Evolutionary conservation across 2,329 filamentous ascomycete species (phyloP).

Genomic region (Ophiocordyceps sinensis): DNA sequence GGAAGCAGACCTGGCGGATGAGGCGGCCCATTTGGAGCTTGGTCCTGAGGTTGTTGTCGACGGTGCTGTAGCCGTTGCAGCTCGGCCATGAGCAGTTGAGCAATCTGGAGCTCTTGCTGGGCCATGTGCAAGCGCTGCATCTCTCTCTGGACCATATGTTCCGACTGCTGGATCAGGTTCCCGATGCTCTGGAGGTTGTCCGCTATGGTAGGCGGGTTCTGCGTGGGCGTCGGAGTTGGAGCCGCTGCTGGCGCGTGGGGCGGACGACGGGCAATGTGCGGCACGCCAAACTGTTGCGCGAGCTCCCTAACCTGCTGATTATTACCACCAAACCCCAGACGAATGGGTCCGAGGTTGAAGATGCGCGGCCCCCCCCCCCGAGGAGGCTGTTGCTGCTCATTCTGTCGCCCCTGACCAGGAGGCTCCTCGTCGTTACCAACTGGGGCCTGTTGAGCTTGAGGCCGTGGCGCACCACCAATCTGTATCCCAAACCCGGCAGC

Average conservation of each 20-base stretch:
- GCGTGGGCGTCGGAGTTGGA: constrained; percentile 7
- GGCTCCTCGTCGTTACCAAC: constrained; percentile 4
- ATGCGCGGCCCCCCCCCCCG: constrained; percentile 36
- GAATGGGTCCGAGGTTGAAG: constrained; percentile 60
- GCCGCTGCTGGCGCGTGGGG: constrained; percentile 3
- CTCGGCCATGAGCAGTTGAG: constrained; percentile 55
- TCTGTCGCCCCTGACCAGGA: constrained; percentile 3
- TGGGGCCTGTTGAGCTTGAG: constrained; percentile 3
- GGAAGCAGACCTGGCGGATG: constrained; percentile 2
- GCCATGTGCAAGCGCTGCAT: constrained; percentile 46
- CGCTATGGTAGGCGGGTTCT: constrained; percentile 6
- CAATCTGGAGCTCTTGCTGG: constrained; percentile 52
- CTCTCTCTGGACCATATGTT: constrained; percentile 55
- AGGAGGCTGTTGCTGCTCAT: constrained; percentile 6
- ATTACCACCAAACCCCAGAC: constrained; percentile 63
- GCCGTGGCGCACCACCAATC: constrained; percentile 10
- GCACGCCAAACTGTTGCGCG: constrained; percentile 45
- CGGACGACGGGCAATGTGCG: constrained; percentile 13
- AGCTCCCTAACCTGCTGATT: constrained; percentile 52
- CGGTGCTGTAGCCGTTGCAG: constrained; percentile 47
- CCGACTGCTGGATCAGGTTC: constrained; percentile 48
- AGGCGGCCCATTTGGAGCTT: constrained; percentile 8
- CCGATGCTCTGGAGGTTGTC: constrained; percentile 33
- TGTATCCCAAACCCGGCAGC: constrained; percentile 16
- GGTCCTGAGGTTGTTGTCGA: constrained; percentile 23